Conservation (phyloP, 2,329 filamentous ascomycete species). For the Pseudocercospora pini-densiflorae region DNA sequence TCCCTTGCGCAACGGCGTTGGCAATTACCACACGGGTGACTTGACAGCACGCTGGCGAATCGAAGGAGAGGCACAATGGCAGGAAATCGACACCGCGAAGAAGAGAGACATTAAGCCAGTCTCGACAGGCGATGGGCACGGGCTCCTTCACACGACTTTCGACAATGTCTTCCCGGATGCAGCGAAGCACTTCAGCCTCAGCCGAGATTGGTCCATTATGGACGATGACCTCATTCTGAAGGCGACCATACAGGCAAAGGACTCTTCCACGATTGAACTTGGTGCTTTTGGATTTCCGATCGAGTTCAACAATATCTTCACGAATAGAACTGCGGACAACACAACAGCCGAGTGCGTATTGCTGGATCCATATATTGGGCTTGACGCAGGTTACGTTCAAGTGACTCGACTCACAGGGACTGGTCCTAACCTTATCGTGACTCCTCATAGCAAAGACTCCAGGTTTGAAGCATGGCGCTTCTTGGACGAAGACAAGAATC, state of each 20-base stretch:
- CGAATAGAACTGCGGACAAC: slow-evolving; percentile 52
- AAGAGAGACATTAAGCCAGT: slow-evolving; percentile 20
- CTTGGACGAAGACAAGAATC: slow-evolving; percentile 46
- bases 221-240: slow-evolving; percentile 56
- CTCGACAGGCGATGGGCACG: not conserved
- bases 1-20: slow-evolving; percentile 52
- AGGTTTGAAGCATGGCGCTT: slow-evolving; percentile 62
- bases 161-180: slow-evolving; percentile 9
- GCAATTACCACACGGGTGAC: slow-evolving; percentile 64
- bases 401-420: slow-evolving; percentile 58
- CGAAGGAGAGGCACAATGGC: slow-evolving; percentile 49
- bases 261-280: slow-evolving; percentile 51
- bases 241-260: slow-evolving; percentile 57
- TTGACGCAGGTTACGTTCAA: slow-evolving; percentile 62
- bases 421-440: slow-evolving; percentile 60
- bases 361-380: slow-evolving; percentile 64
- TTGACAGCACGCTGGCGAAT: slow-evolving; percentile 61
- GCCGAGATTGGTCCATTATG: slow-evolving; percentile 57
- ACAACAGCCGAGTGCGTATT: slow-evolving; percentile 59
- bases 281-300: slow-evolving; percentile 63
- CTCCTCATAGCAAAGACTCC: slow-evolving; percentile 54
- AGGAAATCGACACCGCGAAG: slow-evolving; percentile 52
- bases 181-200: slow-evolving; percentile 48
- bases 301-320: slow-evolving; percentile 68
- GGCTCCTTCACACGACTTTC: slow-evolving; percentile 10